phyloP scores from a whole-genome alignment of 106 monocot genomes.

The Dendrobium catenatum region DNA sequence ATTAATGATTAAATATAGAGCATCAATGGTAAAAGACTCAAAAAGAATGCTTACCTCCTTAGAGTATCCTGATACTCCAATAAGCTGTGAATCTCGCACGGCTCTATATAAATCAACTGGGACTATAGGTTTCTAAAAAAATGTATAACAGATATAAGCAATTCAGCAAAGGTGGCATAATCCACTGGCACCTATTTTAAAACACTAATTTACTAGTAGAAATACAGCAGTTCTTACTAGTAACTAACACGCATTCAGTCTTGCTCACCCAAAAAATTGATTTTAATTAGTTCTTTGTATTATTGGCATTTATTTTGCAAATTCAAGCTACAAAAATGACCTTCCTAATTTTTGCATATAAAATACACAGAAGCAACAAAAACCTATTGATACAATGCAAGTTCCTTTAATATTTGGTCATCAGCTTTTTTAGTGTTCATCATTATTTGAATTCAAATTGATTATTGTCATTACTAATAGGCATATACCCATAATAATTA shows the following conservation, averaged over 20 bases:
- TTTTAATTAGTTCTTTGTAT: neutral
- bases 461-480: neutral
- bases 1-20: too few relatives aligned
- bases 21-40: neutral
- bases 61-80: conserved; percentile 90
- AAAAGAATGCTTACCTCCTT: conserved; percentile 54
- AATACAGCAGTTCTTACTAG: neutral
- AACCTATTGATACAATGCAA: neutral
- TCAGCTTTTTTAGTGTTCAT: neutral
- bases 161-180: conserved; percentile 1
- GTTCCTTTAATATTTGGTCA: neutral
- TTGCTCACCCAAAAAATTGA: neutral
- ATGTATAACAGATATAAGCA: neutral
- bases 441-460: neutral
- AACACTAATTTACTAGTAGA: neutral
- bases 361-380: neutral
- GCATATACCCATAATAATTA: neutral
- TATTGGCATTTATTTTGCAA: neutral
- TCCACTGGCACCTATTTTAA: neutral
- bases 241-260: neutral
- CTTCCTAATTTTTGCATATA: neutral
- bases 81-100: conserved; percentile 70
- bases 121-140: conserved; percentile 72
- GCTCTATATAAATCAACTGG: conserved; percentile 68
- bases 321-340: neutral